A percentile compares a stretch with the other conserved stretches of the same genome.
Evolutionary conservation across 768 basidiomycete species (phyloP).

Genomic region (Pisolithus orientalis): DNA sequence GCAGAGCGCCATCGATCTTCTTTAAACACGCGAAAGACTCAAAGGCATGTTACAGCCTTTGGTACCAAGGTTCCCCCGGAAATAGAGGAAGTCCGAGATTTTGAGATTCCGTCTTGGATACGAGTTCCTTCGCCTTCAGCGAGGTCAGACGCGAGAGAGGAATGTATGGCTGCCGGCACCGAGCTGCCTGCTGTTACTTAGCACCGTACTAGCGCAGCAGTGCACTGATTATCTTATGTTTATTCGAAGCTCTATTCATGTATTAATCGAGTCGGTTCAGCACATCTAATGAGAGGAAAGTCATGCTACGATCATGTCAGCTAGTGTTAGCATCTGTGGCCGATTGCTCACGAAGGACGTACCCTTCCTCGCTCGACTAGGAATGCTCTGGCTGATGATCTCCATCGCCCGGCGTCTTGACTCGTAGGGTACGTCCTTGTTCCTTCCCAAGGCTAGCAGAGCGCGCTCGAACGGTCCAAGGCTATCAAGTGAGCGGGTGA

Average conservation of each 20-base stretch:
- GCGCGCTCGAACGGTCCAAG: constrained; percentile 41
- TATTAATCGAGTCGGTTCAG: not conserved
- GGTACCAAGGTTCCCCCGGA: constrained; percentile 50
- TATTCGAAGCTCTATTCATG: constrained; percentile 17
- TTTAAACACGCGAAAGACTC: constrained; percentile 41
- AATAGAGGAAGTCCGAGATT: constrained; percentile 45
- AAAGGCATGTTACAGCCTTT: constrained; percentile 52
- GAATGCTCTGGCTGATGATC: constrained; percentile 27
- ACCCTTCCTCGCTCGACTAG: constrained; percentile 1
- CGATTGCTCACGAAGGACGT: too few relatives aligned
- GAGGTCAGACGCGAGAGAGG: constrained; percentile 4
- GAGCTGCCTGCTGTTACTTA: not conserved
- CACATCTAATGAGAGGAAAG: not conserved
- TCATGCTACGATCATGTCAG: not conserved
- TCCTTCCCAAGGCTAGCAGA: constrained; percentile 35
- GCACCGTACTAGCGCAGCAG: not conserved
- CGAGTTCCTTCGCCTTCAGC: constrained; percentile 15
- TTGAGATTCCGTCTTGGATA: constrained; percentile 53
- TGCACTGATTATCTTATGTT: constrained; percentile 22
- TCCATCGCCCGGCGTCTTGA: constrained; percentile 35
- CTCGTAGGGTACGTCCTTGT: constrained; percentile 34
- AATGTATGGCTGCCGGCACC: constrained; percentile 1
- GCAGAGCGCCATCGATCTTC: constrained; percentile 43
- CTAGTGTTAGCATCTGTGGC: too few relatives aligned
- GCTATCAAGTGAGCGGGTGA: constrained; percentile 22